Evolutionary conservation across 2,329 filamentous ascomycete genomes (phyloP).

Genomic region (Colletotrichum karsti): DNA sequence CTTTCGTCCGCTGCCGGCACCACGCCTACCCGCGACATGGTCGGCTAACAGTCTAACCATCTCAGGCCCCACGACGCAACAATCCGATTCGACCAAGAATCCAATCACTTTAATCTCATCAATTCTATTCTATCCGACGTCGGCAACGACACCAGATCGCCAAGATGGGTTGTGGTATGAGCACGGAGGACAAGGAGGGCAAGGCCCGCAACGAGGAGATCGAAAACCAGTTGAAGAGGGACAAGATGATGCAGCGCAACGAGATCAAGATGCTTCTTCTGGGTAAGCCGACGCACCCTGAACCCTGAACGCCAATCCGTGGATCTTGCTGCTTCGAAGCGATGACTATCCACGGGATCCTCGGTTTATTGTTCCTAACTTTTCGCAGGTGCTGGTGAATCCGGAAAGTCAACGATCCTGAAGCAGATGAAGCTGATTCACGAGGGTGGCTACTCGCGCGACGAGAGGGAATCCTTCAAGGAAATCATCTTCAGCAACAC

Average conservation of each 20-base stretch:
- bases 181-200: constrained; percentile 99
- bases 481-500: constrained; percentile 78
- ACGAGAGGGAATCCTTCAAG: constrained; percentile 77
- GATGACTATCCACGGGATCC: neutral
- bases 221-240: constrained; percentile 97
- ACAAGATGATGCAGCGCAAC: constrained; percentile 98
- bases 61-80: constrained; percentile 8
- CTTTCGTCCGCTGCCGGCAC: constrained; percentile 1
- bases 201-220: constrained; percentile 99
- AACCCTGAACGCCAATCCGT: neutral
- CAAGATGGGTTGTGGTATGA: constrained; percentile 99
- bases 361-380: neutral
- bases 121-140: constrained; percentile 11
- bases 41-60: constrained; percentile 14
- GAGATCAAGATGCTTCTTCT: constrained; percentile 99
- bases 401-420: constrained; percentile 91
- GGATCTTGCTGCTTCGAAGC: neutral
- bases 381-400: constrained; percentile 92
- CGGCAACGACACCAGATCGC: constrained; percentile 42
- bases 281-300: constrained; percentile 63
- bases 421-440: constrained; percentile 99
- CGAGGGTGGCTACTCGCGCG: constrained; percentile 97
- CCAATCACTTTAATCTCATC: constrained; percentile 23
- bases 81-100: constrained; percentile 1
- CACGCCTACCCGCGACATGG: constrained; percentile 8